Evolutionary conservation across 768 basidiomycete genomes (phyloP), one percentile per base, ranked within the genome.

Genomic region (Termitomyces sp.): DNA sequence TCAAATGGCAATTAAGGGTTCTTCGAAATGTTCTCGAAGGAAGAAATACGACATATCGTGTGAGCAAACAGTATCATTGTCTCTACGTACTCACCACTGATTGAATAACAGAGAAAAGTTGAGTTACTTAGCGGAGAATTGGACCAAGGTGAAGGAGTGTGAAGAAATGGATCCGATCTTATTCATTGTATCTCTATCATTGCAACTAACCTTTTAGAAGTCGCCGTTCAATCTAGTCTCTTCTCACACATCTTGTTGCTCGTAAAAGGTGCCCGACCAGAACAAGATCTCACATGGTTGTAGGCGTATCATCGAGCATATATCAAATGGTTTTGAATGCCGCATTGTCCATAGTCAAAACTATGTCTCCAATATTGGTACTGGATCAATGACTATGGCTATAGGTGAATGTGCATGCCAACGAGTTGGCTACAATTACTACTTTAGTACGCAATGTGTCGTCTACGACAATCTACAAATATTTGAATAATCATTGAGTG

Each of bases 241-340:
- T 40, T 33, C 28, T 52, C 16, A 40, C 10, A 48, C 18, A 24
- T 48, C 22, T 33, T 43, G 51, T 67, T 81, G 89, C 88, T 87
- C 76, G 81, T 84, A 85, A 35, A 86, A 88, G 88, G 88, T 90
- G 86, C 88, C 86, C 68, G 73, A 64, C 79, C 79, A 83, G 80
- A 74, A 60, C 67, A 77, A 88, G 78, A 65, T 65, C 72, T 74
- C 79, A 79, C 76, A 80, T 80, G 79, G 78, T 69, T 66, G 66
- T 55, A 71, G 87, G 88, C 85, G 88, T 90, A 90, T 90, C 70
- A 76, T 86, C 82, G 85, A 86, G 87, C 88, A 80, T 64, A 89
- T 40, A 89, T 74, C 48, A 63, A 77, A 61, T 40, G n/a, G 6
- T 46, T 49, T 53, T 52, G 35, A 16, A 44, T 18, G 13, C 9